Base-by-base conservation (phyloP, 2,329 filamentous ascomycete species). In the Monosporascus sp. region DNA sequence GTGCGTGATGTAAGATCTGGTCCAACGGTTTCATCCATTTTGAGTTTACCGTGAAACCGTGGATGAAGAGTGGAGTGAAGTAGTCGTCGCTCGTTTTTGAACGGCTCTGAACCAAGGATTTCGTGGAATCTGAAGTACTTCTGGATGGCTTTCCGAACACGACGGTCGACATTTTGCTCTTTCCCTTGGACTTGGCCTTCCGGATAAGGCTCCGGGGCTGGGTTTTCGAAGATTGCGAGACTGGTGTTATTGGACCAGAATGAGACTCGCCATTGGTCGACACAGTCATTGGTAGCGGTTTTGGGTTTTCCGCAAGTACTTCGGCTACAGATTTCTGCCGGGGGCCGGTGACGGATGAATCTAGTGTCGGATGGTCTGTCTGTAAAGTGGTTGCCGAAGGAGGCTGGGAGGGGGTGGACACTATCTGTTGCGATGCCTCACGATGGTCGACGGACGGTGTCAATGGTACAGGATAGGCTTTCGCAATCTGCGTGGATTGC, bases 1-100 rank as follows among this genome's bases (percentile, higher is more conserved):
- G 88, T 4, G 92, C 89, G 45, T 89, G 87, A 52, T 86, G 82
- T 3, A 97, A 75, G 0, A 97, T 79, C 43, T 89, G 86, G 52
- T 89, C 83, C 8, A 86, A 72, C 0, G 80, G 77, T 52, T 83
- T 83, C 75, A 84, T 83, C 75, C 81, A 83, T 49, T 75, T 77
- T 47, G 78, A 75, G 50, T 75, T 74, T 58, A 77, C 70, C 44
- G 80, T 73, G 62, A 82, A 82, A 37, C 79, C 78, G 52, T 83
- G 79, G 4, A 84, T 75, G 54, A 84, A 86, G 46, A 82, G 72
- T 5, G 83, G 81, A 14, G 79, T 83, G 57, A 85, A 85, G 63
- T 87, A 87, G 61, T 86, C 83, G 47, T 84, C 82, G 5, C 72
- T 65, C 6, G 70, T 56, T 51, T 76, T 75, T 47, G 72, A 67